Base-by-base conservation (phyloP, 495 filamentous ascomycete species). In the Achaetomiella virescens region DNA sequence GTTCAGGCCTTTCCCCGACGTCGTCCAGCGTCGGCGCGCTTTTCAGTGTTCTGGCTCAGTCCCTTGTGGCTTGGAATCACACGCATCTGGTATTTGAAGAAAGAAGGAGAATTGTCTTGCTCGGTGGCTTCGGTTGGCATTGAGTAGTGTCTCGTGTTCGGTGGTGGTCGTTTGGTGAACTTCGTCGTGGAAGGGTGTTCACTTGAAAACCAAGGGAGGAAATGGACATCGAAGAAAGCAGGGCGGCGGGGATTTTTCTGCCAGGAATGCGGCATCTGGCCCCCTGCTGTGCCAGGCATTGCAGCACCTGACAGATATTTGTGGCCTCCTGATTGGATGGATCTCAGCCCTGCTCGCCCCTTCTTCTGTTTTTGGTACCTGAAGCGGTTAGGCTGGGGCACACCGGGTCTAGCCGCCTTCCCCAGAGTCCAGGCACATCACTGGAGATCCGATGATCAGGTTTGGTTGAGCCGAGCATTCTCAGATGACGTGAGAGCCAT, bases 71-170 rank as follows among this genome's bases (percentile, higher is more conserved):
- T 67, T 52, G 69, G 66, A 59, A 69, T 61, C 42, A 52, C 56
- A 54, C 71, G 72, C 76, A 79, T 79, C 71, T 74, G 74, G 73
- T 65, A 66, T 52, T 70, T 69, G 70, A 71, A 73, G 61, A 70
- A 68, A 63, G 70, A 71, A 57, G 71, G 60, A 61, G 67, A 73
- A 58, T 70, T 74, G 58, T 65, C 66, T 65, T 69, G 58, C 61
- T 46, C 54, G 52, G 67, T 64, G 64, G 64, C 66, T 67, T 74
- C 63, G 66, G 64, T 67, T 73, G 73, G 73, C 76, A 79, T 79
- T 78, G 62, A 67, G 40, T 58, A 35, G 42, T 27, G 17, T 61
- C 54, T 60, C 40, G 33, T 11, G 51, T 47, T 47, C 29, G 47
- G 14, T 20, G 22, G 27, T 53, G 20, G 29, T 31, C n/a, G 25